Percentiles rank a stretch among this genome's conserved stretches.
These are phyloP conservation scores for Lentinula detonsa DNA, from an alignment of 768 basidiomycete species.

Conservation along the genomic window DNA sequence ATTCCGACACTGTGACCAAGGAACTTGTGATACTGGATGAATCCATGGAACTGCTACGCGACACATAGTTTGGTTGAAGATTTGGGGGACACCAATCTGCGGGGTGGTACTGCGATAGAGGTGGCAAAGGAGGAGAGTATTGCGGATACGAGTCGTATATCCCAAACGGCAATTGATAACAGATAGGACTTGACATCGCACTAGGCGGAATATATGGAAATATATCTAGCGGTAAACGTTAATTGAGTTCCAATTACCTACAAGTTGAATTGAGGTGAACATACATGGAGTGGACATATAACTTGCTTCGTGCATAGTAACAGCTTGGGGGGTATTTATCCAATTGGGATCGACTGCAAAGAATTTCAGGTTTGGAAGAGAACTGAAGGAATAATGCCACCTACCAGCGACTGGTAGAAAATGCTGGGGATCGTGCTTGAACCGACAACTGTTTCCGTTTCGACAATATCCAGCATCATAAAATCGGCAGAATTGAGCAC, in stretches of 20 bases:
- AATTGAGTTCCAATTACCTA: neutral
- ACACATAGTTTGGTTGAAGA: constrained; percentile 8
- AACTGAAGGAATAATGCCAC: neutral
- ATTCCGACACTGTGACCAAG: constrained; percentile 13
- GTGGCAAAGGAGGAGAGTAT: neutral
- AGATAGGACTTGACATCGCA: neutral
- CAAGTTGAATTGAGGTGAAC: neutral
- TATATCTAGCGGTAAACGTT: neutral
- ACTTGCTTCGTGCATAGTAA: neutral
- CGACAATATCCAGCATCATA: constrained; percentile 29
- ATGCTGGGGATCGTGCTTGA: constrained; percentile 22
- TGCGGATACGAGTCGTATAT: neutral
- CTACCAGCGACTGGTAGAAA: neutral
- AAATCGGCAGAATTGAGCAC: constrained; percentile 24
- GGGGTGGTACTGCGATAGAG: neutral
- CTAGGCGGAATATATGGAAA: neutral
- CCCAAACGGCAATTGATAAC: neutral
- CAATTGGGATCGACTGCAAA: neutral
- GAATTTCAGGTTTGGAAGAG: neutral
- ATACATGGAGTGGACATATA: neutral
- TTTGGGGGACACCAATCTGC: neutral
- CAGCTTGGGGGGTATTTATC: neutral
- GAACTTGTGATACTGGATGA: constrained; percentile 1
- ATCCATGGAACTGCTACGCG: constrained; percentile 9
- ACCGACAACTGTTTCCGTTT: constrained; percentile 31